Percentiles rank a stretch among this genome's conserved stretches.
Conservation (phyloP, 345 rosid species). For the Bruguiera parviflora region DNA sequence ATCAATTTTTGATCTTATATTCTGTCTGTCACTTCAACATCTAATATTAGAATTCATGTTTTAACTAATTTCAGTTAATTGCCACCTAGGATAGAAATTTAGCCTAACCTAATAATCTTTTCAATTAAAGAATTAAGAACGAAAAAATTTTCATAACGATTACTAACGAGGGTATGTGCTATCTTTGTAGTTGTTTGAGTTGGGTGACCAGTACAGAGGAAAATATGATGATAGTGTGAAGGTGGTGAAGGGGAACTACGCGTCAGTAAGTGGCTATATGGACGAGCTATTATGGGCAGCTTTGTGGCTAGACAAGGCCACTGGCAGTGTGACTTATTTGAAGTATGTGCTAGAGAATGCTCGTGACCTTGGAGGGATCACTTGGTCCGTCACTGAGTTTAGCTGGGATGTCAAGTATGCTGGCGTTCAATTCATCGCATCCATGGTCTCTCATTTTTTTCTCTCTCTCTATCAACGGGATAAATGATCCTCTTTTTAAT, state of each 20-base stretch:
- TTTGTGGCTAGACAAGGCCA: slow-evolving; percentile 88
- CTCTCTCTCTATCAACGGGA: not conserved
- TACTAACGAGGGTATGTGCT: not conserved
- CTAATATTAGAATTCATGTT: no score
- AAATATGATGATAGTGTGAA: slow-evolving; percentile 67
- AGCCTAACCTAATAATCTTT: no score
- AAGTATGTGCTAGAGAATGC: slow-evolving; percentile 60
- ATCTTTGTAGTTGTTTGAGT: slow-evolving; percentile 65
- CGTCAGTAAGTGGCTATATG: slow-evolving; percentile 91
- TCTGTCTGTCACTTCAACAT: no score
- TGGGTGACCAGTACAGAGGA: slow-evolving; percentile 76
- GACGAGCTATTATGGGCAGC: slow-evolving; percentile 98
- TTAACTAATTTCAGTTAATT: no score
- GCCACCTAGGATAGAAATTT: no score
- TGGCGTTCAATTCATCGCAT: slow-evolving; percentile 72
- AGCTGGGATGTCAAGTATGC: slow-evolving; percentile 99
- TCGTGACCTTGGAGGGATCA: slow-evolving; percentile 61
- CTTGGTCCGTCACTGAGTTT: slow-evolving; percentile 91
- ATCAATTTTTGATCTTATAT: no score
- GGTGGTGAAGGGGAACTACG: slow-evolving; percentile 77
- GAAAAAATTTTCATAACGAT: not conserved
- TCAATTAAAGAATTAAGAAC: not conserved
- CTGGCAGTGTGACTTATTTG: slow-evolving; percentile 62
- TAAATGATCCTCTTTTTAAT: not conserved
- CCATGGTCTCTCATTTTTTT: slow-evolving; percentile 50